Base-by-base conservation (phyloP, 768 basidiomycete species). In the Podaxis pistillaris region DNA sequence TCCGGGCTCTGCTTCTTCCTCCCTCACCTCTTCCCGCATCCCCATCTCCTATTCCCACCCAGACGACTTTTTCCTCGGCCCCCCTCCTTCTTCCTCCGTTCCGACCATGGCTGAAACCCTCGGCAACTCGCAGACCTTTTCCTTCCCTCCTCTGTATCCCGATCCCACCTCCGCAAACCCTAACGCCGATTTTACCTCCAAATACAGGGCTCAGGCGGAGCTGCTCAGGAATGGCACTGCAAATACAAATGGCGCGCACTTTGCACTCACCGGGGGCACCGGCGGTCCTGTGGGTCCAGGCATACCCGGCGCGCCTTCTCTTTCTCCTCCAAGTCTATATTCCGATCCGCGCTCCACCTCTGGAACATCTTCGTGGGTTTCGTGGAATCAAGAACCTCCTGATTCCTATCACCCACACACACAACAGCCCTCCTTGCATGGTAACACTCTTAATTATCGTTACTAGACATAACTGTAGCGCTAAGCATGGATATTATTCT, bases 171-270 rank as follows among this genome's bases (percentile, higher is more conserved):
- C 63, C 17, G 28, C 55, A 17, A 56, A 56, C 17, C 62, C 65
- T 13, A 47, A 58, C 40, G n/a, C 73, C 0, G 85, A 87, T 38
- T 76, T 81, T 65, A 62, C 77, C 19, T 75, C 75, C 11, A 82
- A 83, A 60, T 86, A 82, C 17, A 60, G 59, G 12, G 72, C 75
- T 0, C 79, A 84, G 59, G 71, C 77, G 0, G 85, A 86, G 11
- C 56, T 79, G 4, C 65, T 64, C 24, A 60, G 65, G 36, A 66
- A 56, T 19, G n/a, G 53, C 56, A 30, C 64, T 9, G 38, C 53
- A 12, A 33, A 37, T 12, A 40, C 51, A 3, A 55, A 40, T 49
- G 38, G 40, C 3, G 57, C 59, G 0, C 56, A 64, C 6, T 62
- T 53, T 53, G 50, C 68, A 6, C 58, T 62, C 41, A 33, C 59